A percentile compares a stretch with the other conserved stretches of the same genome.
Conservation (phyloP, 257 asterid genomes). For the Salvia miltiorrhiza region DNA sequence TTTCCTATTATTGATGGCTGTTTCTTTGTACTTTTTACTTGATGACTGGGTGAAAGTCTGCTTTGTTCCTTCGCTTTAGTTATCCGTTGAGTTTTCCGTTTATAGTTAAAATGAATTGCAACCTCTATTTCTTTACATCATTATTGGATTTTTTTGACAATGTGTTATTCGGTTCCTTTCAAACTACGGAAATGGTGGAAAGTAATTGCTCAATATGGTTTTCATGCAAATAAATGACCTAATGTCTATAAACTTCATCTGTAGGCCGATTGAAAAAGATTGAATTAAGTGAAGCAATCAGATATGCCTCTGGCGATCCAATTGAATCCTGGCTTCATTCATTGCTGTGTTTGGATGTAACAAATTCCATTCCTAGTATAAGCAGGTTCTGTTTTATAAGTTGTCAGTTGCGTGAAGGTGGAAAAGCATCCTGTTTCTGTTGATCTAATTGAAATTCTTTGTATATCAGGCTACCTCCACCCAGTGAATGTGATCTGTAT, state of each 20-base stretch:
- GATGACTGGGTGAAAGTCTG: not conserved
- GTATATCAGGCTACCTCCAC: constrained; percentile 62
- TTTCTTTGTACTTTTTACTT: not conserved
- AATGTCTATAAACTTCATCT: constrained; percentile 19
- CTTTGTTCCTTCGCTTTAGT: not conserved
- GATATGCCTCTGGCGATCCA: constrained; percentile 95
- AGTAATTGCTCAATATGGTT: constrained; percentile 10
- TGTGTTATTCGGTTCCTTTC: not conserved
- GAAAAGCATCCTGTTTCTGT: constrained; percentile 1
- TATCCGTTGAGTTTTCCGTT: not conserved
- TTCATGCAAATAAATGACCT: constrained; percentile 15
- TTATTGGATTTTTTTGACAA: not conserved
- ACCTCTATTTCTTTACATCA: not conserved
- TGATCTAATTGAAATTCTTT: constrained; percentile 20
- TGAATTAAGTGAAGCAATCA: constrained; percentile 82
- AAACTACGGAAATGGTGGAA: not conserved
- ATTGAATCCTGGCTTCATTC: constrained; percentile 85
- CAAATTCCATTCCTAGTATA: constrained; percentile 65
- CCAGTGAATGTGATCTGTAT: constrained; percentile 83
- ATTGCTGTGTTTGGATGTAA: constrained; percentile 83
- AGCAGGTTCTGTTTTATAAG: constrained; percentile 44
- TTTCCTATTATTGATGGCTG: not conserved
- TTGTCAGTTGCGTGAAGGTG: constrained; percentile 8
- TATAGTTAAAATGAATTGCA: not conserved
- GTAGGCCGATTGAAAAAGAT: constrained; percentile 90